Evolutionary conservation across 192 early-diverging fungal genomes (phyloP).

Genomic region (Pilaira anomala): DNA sequence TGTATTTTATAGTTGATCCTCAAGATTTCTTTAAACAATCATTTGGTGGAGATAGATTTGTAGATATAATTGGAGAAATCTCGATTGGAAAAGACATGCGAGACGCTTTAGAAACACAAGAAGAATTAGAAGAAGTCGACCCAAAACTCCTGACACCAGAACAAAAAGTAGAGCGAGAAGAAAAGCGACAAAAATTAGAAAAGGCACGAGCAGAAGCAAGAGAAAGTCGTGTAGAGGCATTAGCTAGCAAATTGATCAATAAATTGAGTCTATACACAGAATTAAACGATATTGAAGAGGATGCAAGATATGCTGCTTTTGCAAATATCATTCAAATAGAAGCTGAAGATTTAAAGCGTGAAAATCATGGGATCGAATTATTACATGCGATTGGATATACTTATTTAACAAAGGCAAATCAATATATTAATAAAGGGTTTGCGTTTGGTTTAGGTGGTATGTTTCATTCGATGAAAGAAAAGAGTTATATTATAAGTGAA

Average conservation of each 20-base stretch:
- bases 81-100: slow-evolving; percentile 92
- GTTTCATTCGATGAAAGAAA: slow-evolving; percentile 77
- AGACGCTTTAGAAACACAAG: slow-evolving; percentile 64
- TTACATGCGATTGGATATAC: slow-evolving; percentile 92
- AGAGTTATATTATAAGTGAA: slow-evolving; percentile 87
- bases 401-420: slow-evolving; percentile 85
- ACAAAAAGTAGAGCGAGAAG: slow-evolving; percentile 58
- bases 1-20: slow-evolving; percentile 79
- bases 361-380: slow-evolving; percentile 91
- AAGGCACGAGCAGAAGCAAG: slow-evolving; percentile 55
- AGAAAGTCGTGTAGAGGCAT: slow-evolving; percentile 64
- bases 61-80: slow-evolving; percentile 95
- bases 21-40: slow-evolving; percentile 92
- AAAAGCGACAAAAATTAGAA: slow-evolving; percentile 51
- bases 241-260: slow-evolving; percentile 67
- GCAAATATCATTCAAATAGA: slow-evolving; percentile 69
- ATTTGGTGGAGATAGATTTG: slow-evolving; percentile 97
- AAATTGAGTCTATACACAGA: slow-evolving; percentile 78
- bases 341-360: slow-evolving; percentile 85
- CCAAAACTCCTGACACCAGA: slow-evolving; percentile 38
- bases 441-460: slow-evolving; percentile 70
- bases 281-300: slow-evolving; percentile 26
- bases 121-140: slow-evolving; percentile 36
- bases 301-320: slow-evolving; percentile 54
- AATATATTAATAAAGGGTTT: slow-evolving; percentile 68